Evolutionary conservation across 495 filamentous ascomycete species (phyloP).

Genomic region (Penicillium tannophilum): DNA sequence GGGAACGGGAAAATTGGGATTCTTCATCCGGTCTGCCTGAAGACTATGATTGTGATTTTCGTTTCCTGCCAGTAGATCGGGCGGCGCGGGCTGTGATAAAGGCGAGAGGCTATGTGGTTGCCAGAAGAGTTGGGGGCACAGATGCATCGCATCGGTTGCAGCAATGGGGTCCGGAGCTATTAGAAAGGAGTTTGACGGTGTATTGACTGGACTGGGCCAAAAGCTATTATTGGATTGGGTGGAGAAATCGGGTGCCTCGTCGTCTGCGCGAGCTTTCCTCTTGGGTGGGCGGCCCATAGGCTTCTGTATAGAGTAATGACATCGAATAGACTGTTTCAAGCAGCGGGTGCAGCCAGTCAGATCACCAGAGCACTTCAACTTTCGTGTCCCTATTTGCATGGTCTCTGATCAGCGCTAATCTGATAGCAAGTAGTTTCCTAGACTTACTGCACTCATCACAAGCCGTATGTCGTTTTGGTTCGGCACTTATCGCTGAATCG

Average conservation of each 20-base stretch:
- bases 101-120: conserved; percentile 16
- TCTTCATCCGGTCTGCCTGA: conserved; percentile 25
- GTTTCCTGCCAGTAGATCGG: conserved; percentile 26
- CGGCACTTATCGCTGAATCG: conserved; percentile 5
- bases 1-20: conserved; percentile 29
- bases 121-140: conserved; percentile 33
- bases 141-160: conserved; percentile 23
- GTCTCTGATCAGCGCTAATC: conserved; percentile 21
- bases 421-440: neutral
- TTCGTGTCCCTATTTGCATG: conserved; percentile 41
- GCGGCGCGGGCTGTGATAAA: conserved; percentile 22
- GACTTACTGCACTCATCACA: conserved; percentile 47
- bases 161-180: conserved; percentile 9
- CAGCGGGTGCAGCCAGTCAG: conserved; percentile 45
- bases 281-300: conserved; percentile 52
- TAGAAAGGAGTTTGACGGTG: conserved; percentile 17
- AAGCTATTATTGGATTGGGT: conserved; percentile 16
- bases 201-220: conserved; percentile 31
- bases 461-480: conserved; percentile 43
- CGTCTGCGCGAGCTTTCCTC: conserved; percentile 42
- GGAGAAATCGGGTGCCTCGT: conserved; percentile 24
- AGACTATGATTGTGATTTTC: conserved; percentile 30
- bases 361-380: conserved; percentile 53
- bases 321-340: conserved; percentile 41
- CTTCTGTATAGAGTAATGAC: conserved; percentile 51